A percentile compares a stretch with the other conserved stretches of the same genome.
Evolutionary conservation across 805 yeast species (phyloP).

Genomic region (Debaryomyces tyrocola): DNA sequence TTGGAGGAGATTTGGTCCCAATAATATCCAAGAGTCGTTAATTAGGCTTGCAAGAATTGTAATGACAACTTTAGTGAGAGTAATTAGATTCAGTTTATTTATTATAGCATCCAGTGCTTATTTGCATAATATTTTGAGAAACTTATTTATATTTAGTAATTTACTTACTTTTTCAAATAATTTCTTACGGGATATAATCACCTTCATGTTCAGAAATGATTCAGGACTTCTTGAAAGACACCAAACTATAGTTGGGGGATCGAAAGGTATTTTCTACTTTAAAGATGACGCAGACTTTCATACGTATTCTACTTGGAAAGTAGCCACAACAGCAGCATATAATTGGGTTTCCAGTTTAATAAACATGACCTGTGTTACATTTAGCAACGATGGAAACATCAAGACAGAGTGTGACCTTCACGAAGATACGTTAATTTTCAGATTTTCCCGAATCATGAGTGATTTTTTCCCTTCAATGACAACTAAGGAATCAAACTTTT

Average conservation of each 20-base stretch:
- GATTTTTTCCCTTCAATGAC: not conserved
- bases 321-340: not conserved
- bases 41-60: conserved; percentile 2
- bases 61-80: conserved; percentile 7
- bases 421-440: conserved; percentile 15
- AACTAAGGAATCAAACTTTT: not conserved
- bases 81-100: conserved; percentile 15
- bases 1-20: conserved; percentile 14
- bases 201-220: conserved; percentile 23
- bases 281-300: conserved; percentile 1
- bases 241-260: conserved; percentile 6
- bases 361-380: not conserved
- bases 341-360: not conserved
- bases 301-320: conserved; percentile 1
- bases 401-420: not conserved
- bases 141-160: conserved; percentile 24
- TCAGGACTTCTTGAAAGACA: conserved; percentile 12
- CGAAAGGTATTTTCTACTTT: conserved; percentile 9
- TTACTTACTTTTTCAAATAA: conserved; percentile 17
- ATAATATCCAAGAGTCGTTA: conserved; percentile 1
- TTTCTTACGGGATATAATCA: conserved; percentile 26
- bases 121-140: conserved; percentile 16
- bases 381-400: not conserved
- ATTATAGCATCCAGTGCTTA: conserved; percentile 14
- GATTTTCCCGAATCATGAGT: conserved; percentile 15